Base-by-base conservation (phyloP, 495 filamentous ascomycete species). In the Talaromyces adpressus region DNA sequence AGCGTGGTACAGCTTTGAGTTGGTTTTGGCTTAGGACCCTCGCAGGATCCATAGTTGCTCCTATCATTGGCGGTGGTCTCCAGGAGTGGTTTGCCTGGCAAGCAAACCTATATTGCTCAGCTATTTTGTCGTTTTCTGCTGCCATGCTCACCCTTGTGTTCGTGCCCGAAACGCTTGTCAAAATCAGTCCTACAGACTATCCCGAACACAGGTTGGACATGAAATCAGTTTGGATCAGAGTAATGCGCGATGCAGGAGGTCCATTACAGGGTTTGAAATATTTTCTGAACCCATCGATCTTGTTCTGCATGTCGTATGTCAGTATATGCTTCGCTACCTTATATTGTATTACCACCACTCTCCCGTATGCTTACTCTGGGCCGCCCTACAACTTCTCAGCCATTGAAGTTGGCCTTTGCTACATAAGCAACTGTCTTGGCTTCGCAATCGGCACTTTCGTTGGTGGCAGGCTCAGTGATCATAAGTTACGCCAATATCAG, bases 101-200 rank as follows among this genome's bases (percentile, higher is more conserved):
- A 1, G 32, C 45, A 6, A 65, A 59, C 9, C 59, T 56, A 14
- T 67, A 52, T 36, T 62, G 65, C 14, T 25, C 62, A 58, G 59
- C 53, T 9, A 63, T 65, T 27, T 25, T 53, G 9, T 27, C 51
- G 7, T 53, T 53, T 22, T 23, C 14, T 8, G 18, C 51, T 12
- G 51, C 51, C 18, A 27, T 65, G 6, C 52, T 65, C 1, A 62
- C 57, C 5, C 6, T 67, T 16, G 47, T 69, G 47, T 68, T 64
- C 16, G 57, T 71, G 1, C 71, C 66, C 7, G 70, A 72, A 25
- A 72, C 70, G 0, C 63, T 63, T 20, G 23, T 20, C 58, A 53
- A 53, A 12, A 23, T 5, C 51, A 6, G 23, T 18, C 23, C 14
- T 6, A 53, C 14, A 53, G 51, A 18, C 18, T 11, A 36, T 3